Base-by-base conservation (phyloP, 352 stramenopile genomes). In the Phytopythium aichiense region DNA sequence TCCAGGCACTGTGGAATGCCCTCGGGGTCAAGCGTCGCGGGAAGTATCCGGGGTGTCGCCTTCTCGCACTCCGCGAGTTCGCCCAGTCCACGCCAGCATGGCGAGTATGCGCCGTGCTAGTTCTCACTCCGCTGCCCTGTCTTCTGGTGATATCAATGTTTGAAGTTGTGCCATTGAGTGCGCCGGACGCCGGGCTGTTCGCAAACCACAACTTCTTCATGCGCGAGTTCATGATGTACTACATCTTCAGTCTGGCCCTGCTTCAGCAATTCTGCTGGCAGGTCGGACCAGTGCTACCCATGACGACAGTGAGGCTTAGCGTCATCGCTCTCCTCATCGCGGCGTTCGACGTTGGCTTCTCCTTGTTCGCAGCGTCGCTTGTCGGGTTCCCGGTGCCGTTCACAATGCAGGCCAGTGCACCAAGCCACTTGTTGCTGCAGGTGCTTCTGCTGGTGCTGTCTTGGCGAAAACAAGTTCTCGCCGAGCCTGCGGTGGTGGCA, bases 331-430 rank as follows among this genome's bases (percentile, higher is more conserved):
- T 73, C 15, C 9, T 71, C 9, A 58, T 31, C 12, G 63, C 59
- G 0, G 59, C 51, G 31, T 56, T 58, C n/a, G 62, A 64, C 20
- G 50, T 56, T 0, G 43, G 30, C 6, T 52, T 53, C 23, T 52
- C 52, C n/a, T 67, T 65, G 13, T 28, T 38, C 7, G 30, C 73
- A 5, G 56, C 68, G 6, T 43, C 23, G 2, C 37, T 31, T 30
- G 56, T 76, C 22, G 71, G 62, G 7, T 78, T 68, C 28, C 68
- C 71, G 16, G 20, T 78, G 3, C 71, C 71, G 25, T 76, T 78
- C 51, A 63, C 65, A 6, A 45, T 45, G 38, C 38, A 45, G 38
- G 16, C 38, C 13, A 45, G 38, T 12, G 38, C 38, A 1, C 38
- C 38, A n/a, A 45, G 38, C 15, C 38, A 45, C 16, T 45, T 45